Evolutionary conservation across 768 basidiomycete species (phyloP).

Genomic region (Hypsizygus marmoreus): DNA sequence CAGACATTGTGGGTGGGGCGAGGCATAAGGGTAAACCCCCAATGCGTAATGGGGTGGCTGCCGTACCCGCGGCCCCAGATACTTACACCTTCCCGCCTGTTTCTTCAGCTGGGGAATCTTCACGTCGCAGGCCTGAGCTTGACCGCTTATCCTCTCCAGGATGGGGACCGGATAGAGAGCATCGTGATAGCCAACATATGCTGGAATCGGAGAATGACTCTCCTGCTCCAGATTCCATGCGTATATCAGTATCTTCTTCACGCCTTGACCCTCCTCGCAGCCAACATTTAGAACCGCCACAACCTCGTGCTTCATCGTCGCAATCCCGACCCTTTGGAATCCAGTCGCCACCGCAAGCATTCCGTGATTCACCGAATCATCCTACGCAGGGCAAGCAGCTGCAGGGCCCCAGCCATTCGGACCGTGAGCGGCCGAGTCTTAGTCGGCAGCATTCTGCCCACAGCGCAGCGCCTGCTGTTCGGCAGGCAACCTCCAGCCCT

Average conservation of each 20-base stretch:
- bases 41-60: constrained; percentile 39
- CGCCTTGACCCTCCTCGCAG: constrained; percentile 48
- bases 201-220: constrained; percentile 44
- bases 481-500: constrained; percentile 10
- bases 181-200: constrained; percentile 35
- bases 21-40: constrained; percentile 32
- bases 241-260: constrained; percentile 49
- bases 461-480: constrained; percentile 7
- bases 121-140: constrained; percentile 35
- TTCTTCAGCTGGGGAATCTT: constrained; percentile 26
- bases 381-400: constrained; percentile 20
- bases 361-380: constrained; percentile 30
- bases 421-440: constrained; percentile 26
- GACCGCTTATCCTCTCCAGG: constrained; percentile 40
- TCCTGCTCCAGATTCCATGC: constrained; percentile 50
- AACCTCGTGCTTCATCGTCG: constrained; percentile 11
- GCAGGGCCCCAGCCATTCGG: constrained; percentile 21
- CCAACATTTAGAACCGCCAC: constrained; percentile 29
- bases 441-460: constrained; percentile 25
- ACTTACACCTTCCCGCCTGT: constrained; percentile 51
- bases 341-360: constrained; percentile 35
- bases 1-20: constrained; percentile 20
- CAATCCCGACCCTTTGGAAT: constrained; percentile 25
- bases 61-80: constrained; percentile 31
- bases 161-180: constrained; percentile 38